phyloP scores from a whole-genome alignment of 192 early-diverging fungal species.

The Diversispora epigaea region DNA sequence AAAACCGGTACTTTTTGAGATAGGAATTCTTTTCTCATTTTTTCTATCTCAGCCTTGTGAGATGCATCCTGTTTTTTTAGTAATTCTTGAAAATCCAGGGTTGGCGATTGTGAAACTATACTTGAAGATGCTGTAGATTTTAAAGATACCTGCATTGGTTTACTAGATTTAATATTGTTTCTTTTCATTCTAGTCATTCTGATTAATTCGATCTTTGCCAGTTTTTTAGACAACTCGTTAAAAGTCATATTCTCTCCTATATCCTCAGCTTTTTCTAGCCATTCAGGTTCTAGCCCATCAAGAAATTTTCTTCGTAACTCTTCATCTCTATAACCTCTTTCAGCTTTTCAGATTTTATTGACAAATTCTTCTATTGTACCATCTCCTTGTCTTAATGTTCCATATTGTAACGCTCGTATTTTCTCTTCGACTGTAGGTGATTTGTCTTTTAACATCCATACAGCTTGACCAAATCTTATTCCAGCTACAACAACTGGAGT shows the following conservation, averaged over 20 bases:
- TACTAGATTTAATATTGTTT: constrained; percentile 3
- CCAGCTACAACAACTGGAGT: no score
- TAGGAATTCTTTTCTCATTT: no score
- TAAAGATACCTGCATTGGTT: not conserved
- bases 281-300: constrained; percentile 13
- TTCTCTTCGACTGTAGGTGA: constrained; percentile 10
- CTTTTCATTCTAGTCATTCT: constrained; percentile 8
- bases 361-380: constrained; percentile 12
- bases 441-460: not conserved
- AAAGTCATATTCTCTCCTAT: constrained; percentile 17
- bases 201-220: constrained; percentile 12
- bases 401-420: not conserved
- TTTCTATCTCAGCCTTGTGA: no score
- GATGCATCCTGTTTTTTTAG: no score
- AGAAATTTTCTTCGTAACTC: no score
- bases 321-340: constrained; percentile 10
- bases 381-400: constrained; percentile 3
- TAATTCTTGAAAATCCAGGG: no score
- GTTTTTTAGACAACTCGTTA: constrained; percentile 15
- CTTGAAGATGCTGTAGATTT: not conserved
- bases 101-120: no score
- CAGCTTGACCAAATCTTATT: constrained; percentile 5
- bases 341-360: constrained; percentile 4
- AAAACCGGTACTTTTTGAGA: no score
- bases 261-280: constrained; percentile 12